Evolutionary conservation across 768 basidiomycete species (phyloP).

Genomic region (Cystobasidiopsis lactophilus): DNA sequence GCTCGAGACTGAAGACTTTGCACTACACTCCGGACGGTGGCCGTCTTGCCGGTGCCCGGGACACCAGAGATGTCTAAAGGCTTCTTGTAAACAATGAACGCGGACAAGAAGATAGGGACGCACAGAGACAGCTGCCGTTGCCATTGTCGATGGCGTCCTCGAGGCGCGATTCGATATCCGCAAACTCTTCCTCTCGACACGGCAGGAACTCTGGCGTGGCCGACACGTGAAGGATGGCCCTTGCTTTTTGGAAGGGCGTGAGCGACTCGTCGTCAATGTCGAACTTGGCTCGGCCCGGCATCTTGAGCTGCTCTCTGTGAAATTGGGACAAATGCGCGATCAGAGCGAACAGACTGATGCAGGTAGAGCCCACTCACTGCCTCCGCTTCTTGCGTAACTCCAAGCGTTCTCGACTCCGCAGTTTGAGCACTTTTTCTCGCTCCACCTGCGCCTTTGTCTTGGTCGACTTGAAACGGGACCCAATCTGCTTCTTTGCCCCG

Average conservation of each 20-base stretch:
- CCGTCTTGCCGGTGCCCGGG: slow-evolving; percentile 97
- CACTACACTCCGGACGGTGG: slow-evolving; percentile 82
- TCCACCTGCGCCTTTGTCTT: slow-evolving; percentile 1
- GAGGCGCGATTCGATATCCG: slow-evolving; percentile 47
- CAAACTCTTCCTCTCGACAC: slow-evolving; percentile 69
- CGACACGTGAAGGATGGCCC: slow-evolving; percentile 55
- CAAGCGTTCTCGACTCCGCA: slow-evolving; percentile 1
- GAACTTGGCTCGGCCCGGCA: not conserved
- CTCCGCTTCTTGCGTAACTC: slow-evolving; percentile 1
- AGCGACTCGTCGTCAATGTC: slow-evolving; percentile 1
- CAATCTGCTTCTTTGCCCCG: no score
- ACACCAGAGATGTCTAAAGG: slow-evolving; percentile 78
- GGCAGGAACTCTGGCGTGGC: slow-evolving; percentile 73
- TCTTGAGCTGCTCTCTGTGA: slow-evolving; percentile 1
- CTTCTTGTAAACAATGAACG: not conserved
- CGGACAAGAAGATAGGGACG: slow-evolving; percentile 3
- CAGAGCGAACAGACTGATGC: no score
- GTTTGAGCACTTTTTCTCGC: not conserved
- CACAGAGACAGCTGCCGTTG: slow-evolving; percentile 86
- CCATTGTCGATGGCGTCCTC: slow-evolving; percentile 75
- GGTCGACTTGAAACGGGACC: not conserved
- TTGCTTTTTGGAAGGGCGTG: slow-evolving; percentile 16
- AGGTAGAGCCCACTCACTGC: not conserved
- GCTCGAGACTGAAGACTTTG: slow-evolving; percentile 78
- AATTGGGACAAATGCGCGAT: no score